These are phyloP conservation scores for Argentina anserina DNA, from an alignment of 306 rosid species.

Conservation along the genomic window DNA sequence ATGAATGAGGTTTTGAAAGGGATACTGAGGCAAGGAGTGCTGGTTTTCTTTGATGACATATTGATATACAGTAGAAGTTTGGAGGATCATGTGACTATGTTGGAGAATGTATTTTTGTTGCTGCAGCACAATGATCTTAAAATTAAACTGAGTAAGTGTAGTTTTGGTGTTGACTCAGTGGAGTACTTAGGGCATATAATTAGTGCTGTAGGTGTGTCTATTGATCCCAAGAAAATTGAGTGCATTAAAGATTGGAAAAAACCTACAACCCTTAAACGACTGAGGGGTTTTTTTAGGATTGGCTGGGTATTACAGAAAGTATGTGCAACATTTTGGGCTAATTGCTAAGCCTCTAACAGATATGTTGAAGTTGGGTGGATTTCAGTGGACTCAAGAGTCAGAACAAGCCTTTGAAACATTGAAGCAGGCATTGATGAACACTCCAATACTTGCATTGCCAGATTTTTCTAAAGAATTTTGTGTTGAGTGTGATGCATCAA, in stretches of 20 bases:
- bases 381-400: neutral
- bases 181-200: neutral
- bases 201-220: accelerated
- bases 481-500: neutral
- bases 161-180: neutral
- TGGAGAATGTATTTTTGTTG: too few relatives aligned
- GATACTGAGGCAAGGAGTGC: accelerated
- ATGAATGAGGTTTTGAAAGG: neutral
- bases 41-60: neutral
- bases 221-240: neutral
- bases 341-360: neutral
- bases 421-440: neutral
- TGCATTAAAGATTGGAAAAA: neutral
- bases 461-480: neutral
- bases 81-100: accelerated
- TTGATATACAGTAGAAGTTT: accelerated
- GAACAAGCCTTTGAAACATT: neutral
- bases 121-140: neutral
- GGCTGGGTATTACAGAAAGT: neutral
- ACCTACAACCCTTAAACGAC: neutral
- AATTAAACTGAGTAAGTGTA: neutral
- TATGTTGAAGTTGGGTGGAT: neutral
- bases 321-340: neutral
- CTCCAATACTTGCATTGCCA: neutral
- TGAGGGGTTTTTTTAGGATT: neutral